Evolutionary conservation across 148 eudicot genomes (phyloP), one percentile per base, ranked within the genome.

Genomic region (Vaccinium myrtillus): DNA sequence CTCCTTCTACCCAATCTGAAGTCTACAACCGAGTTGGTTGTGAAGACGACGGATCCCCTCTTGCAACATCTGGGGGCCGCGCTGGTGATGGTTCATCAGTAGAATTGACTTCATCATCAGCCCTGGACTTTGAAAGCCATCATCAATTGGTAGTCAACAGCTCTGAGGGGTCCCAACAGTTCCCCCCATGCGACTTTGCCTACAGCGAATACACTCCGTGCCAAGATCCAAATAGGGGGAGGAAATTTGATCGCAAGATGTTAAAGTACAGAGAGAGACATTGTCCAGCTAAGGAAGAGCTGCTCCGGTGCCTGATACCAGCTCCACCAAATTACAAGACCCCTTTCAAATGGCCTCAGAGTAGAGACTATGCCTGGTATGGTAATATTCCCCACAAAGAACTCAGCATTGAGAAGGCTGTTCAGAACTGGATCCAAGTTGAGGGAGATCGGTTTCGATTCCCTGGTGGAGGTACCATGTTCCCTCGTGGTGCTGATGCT

Each of bases 401-500:
- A 83, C 98, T 97, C 32, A 95, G 98, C 79, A 89, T 97, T 76
- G 99, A 97, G 91, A 97, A 97, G 91, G 98, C 97, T 32, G 88
- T 92, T 36, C 99, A 97, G 83, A 95, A 97, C 69, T 97, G 99
- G 99, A 94, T 97, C 67, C 97, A 93, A 89, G 92, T 97, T 0
- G 95, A 97, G 79, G 99, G 99, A 2, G 98, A 97, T 25, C 90
- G 94, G 5, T 97, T 97, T 73, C 84, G 93, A 49, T 97, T 97
- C 84, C 99, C 99, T 3, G 99, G 99, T 1, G 99, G 98, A 3
- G 99, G 99, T 4, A 97, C 99, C 49, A 95, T 95, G 99, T 97
- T 97, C 80, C 98, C 96, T 16, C 93, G 90, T 50, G 98, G 99
- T 15, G 99, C 99, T 65, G 99, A 92, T 87, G 95, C 94, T 80